Conservation (phyloP, 2,329 filamentous ascomycete genomes). For the Xylaria sp. region DNA sequence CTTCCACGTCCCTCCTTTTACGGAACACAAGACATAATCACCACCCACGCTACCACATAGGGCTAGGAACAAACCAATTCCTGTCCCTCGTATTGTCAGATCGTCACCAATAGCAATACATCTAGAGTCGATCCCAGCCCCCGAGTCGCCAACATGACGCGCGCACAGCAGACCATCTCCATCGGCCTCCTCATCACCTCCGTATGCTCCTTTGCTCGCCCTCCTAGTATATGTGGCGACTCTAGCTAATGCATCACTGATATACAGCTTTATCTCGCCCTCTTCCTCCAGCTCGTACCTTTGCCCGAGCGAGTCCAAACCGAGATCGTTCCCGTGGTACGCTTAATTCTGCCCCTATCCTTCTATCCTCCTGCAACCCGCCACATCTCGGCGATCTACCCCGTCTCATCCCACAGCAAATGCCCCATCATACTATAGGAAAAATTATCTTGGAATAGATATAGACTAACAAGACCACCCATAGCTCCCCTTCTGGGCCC, state of each 20-base stretch:
- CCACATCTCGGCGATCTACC: background rate
- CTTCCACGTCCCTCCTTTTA: conserved; percentile 28
- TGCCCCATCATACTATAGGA: too few species aligned
- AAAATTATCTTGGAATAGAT: too few species aligned
- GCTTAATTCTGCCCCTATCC: conserved; percentile 43
- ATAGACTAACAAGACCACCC: conserved; percentile 22
- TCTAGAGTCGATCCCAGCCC: background rate
- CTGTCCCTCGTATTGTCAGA: background rate
- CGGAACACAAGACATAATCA: background rate
- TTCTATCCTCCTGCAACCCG: background rate
- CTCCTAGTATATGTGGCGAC: background rate
- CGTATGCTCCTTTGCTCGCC: conserved; percentile 57
- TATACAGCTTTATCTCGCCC: conserved; percentile 83
- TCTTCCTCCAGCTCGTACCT: conserved; percentile 83
- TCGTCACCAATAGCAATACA: background rate
- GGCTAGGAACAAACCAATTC: background rate
- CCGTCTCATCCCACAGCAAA: background rate
- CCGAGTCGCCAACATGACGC: conserved; percentile 73
- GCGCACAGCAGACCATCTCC: conserved; percentile 90
- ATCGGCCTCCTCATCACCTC: conserved; percentile 86
- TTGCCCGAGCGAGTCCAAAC: conserved; percentile 78
- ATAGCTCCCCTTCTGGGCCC: conserved; percentile 89
- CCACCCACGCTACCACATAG: background rate
- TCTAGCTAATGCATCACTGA: conserved; percentile 6
- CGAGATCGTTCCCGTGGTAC: conserved; percentile 87